Percentiles rank a stretch among this genome's conserved stretches.
Conservation (phyloP, 306 rosid genomes). For the Trifolium pratense region DNA sequence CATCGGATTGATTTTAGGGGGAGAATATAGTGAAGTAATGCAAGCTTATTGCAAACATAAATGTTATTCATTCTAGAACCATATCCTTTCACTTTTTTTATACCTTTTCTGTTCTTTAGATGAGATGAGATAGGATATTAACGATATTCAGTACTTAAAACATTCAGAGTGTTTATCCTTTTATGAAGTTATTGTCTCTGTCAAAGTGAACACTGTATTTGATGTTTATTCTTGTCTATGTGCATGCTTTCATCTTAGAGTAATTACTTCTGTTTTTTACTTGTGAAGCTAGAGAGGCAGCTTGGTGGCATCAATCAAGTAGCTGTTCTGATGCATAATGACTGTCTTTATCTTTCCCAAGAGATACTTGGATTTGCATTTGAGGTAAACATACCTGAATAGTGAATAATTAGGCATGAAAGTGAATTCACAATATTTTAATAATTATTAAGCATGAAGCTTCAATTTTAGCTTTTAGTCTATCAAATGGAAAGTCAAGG, state of each 20-base stretch:
- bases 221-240: constrained; percentile 14
- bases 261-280: constrained; percentile 48
- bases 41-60: constrained; percentile 7
- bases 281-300: constrained; percentile 98
- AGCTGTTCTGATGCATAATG: constrained; percentile 89
- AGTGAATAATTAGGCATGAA: not conserved
- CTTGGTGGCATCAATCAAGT: constrained; percentile 86
- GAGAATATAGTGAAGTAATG: not conserved
- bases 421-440: constrained; percentile 20
- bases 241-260: constrained; percentile 29
- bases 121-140: constrained; percentile 8
- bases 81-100: not conserved
- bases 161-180: constrained; percentile 28
- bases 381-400: constrained; percentile 65
- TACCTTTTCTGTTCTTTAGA: constrained; percentile 29
- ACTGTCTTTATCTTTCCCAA: constrained; percentile 87
- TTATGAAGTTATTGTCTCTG: constrained; percentile 22
- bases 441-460: not conserved
- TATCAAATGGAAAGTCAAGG: constrained; percentile 30
- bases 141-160: not conserved
- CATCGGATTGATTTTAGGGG: not conserved
- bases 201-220: constrained; percentile 24
- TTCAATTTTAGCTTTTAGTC: constrained; percentile 16
- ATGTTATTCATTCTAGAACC: constrained; percentile 26
- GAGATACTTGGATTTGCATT: constrained; percentile 92